phyloP scores from a whole-genome alignment of 352 stramenopile species.

The Phytophthora pinifolia region DNA sequence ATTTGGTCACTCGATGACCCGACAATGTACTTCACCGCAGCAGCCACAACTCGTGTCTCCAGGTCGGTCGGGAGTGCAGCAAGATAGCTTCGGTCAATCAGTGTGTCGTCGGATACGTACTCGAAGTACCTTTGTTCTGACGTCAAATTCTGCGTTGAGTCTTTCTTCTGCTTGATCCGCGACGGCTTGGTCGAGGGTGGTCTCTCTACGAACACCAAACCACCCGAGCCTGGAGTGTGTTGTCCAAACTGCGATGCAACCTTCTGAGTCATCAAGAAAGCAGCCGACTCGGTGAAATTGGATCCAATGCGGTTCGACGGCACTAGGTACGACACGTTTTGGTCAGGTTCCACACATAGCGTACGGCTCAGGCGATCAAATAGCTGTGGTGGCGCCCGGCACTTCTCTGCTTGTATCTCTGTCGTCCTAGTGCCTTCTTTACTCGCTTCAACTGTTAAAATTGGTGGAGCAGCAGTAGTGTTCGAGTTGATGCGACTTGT shows the following conservation, averaged over 20 bases:
- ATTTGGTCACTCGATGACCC: constrained; percentile 37
- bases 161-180: neutral
- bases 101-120: constrained; percentile 38
- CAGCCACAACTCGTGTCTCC: constrained; percentile 42
- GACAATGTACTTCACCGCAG: constrained; percentile 57
- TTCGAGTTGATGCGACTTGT: constrained; percentile 1
- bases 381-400: constrained; percentile 23
- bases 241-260: constrained; percentile 21
- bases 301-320: constrained; percentile 76
- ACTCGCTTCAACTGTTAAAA: neutral
- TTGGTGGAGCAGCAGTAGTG: neutral
- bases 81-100: constrained; percentile 48
- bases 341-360: constrained; percentile 69
- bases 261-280: constrained; percentile 47
- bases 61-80: constrained; percentile 37
- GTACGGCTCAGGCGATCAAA: constrained; percentile 71
- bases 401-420: constrained; percentile 5
- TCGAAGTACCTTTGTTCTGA: constrained; percentile 63
- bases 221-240: constrained; percentile 1
- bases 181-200: neutral
- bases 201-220: constrained; percentile 21
- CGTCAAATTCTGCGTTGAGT: neutral
- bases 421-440: neutral
- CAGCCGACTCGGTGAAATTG: constrained; percentile 59
- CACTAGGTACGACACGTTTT: constrained; percentile 50